These are phyloP conservation scores for Cornus kousa DNA, from an alignment of 148 eudicot genomes.

Conservation along the genomic window DNA sequence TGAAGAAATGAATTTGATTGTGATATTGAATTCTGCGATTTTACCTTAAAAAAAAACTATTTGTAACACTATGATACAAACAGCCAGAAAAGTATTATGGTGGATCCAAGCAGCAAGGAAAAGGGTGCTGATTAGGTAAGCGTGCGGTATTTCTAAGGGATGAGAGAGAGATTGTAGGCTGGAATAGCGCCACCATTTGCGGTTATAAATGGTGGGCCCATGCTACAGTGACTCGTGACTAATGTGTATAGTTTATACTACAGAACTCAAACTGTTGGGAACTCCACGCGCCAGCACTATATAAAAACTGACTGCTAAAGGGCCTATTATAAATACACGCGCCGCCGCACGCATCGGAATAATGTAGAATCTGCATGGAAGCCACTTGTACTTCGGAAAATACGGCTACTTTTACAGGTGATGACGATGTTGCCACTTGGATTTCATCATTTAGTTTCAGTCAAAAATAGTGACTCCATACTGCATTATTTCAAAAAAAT, in stretches of 20 bases:
- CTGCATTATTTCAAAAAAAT: background rate
- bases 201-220: slow-evolving; percentile 5
- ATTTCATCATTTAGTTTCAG: background rate
- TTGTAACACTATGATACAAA: no score
- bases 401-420: background rate
- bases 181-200: slow-evolving; percentile 17
- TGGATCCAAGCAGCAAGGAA: background rate
- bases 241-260: background rate
- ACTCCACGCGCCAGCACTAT: background rate
- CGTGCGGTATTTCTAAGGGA: background rate
- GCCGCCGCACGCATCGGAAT: no score
- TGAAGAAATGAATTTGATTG: no score
- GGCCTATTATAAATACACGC: no score
- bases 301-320: no score
- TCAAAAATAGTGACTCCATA: background rate
- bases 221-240: background rate
- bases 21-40: no score
- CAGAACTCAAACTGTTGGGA: no score
- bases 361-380: background rate
- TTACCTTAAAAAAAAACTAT: no score
- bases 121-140: background rate
- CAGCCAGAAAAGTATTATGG: background rate
- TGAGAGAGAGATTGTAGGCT: background rate
- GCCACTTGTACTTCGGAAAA: background rate
- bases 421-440: no score